Base-by-base conservation (phyloP, 1,284 basidiomycete genomes). In the Ceratobasidium sp. region DNA sequence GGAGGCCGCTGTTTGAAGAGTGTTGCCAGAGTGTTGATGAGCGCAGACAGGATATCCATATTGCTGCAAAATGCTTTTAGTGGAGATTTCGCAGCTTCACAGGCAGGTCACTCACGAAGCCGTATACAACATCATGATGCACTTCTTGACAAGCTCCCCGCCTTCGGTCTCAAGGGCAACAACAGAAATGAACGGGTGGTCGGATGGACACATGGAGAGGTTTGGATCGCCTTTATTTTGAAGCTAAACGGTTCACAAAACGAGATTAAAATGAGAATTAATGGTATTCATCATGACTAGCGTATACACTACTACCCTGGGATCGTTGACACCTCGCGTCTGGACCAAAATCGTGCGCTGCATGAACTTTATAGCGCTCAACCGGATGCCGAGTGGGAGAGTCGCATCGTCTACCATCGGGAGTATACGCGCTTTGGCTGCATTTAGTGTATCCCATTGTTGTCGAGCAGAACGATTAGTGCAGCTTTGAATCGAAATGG, bases 331-430 rank as follows among this genome's bases (percentile, higher is more conserved):
- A 0, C 91, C 92, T 67, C 92, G 88, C 36, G 93, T 95, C 77
- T 98, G 96, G 0, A 97, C 91, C 75, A 98, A 85, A 70, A 99
- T 88, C 55, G 94, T 90, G 74, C 91, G 89, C 80, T 98, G 97
- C 78, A 93, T 86, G 81, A 96, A 97, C 83, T 98, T 99, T 84
- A 97, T 87, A 10, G 94, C 90, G 3, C 91, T 89, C 18, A 97
- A 82, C 79, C 89, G 91, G 69, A 95, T 83, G 26, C 97, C 96
- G 28, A 82, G 80, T 43, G 83, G 80, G 74, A 84, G 80, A 46
- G 87, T 79, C 14, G 87, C 78, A 82, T 86, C 85, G 32, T 92
- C 84, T 73, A 93, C 83, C 71, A 82, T 73, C n/a, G 90, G 88
- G 21, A 95, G 83, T 45, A 97, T 93, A 71, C 89, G 88, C 9